phyloP scores from a whole-genome alignment of 257 asterid species.

The Schizonepeta tenuifolia region DNA sequence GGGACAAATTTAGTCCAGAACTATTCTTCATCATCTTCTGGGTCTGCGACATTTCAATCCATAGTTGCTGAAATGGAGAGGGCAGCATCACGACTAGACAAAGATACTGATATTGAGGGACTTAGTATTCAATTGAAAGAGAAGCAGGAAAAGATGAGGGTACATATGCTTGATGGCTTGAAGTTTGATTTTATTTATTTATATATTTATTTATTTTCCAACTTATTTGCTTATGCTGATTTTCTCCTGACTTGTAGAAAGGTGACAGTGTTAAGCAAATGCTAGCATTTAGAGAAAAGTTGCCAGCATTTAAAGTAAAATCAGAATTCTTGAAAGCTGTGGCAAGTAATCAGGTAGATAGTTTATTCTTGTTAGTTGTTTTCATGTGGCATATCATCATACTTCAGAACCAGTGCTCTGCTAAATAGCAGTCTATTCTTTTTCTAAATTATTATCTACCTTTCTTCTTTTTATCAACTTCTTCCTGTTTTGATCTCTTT shows the following conservation, averaged over 20 bases:
- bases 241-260: conserved; percentile 52
- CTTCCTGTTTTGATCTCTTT: not conserved
- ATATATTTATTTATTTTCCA: conserved; percentile 22
- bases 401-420: conserved; percentile 1
- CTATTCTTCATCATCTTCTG: conserved; percentile 53
- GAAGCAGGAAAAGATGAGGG: conserved; percentile 87
- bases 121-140: conserved; percentile 66
- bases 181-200: conserved; percentile 21
- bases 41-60: conserved; percentile 49
- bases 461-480: not conserved
- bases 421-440: conserved; percentile 4
- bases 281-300: conserved; percentile 83
- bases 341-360: conserved; percentile 71
- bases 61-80: conserved; percentile 42
- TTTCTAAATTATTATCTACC: not conserved
- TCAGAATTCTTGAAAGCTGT: conserved; percentile 85
- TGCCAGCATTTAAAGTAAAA: conserved; percentile 84
- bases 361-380: conserved; percentile 15
- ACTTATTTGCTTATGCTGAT: conserved; percentile 27
- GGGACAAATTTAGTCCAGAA: conserved; percentile 38
- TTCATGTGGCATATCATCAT: conserved; percentile 2
- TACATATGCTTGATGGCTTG: conserved; percentile 38
- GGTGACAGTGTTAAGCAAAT: conserved; percentile 65
- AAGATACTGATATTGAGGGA: conserved; percentile 48
- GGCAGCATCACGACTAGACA: conserved; percentile 40